Evolutionary conservation across 257 asterid genomes (phyloP), one percentile per base, ranked within the genome.

Genomic region (Rauvolfia tetraphylla): DNA sequence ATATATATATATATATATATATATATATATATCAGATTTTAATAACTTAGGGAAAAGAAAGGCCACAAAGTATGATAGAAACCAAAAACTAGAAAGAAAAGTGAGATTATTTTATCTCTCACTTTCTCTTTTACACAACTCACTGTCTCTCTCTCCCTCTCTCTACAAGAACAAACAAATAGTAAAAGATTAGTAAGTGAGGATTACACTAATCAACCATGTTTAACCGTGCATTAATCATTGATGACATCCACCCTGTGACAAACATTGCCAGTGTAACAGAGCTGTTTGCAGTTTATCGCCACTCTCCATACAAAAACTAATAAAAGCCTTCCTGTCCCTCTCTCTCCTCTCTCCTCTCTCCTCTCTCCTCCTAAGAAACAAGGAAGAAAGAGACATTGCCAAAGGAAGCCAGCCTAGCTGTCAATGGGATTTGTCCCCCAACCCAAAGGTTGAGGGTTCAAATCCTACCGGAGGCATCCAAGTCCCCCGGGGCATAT

Each of bases 241-340:
- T 83, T 86, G 87, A 72, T 67, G 56, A 31, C 44, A 73, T 31
- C 53, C 61, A n/a, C 73, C 85, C 56, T 25, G 72, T 38, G 85
- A 81, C 82, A 81, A 81, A 79, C 67, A 77, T 18, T 79, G 83
- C 78, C 85, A 79, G 84, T 71, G 39, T 56, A 36, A 76, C 75
- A 76, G 69, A 75, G 76, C 68, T 75, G 72, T 71, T 72, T 79
- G 74, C 82, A 79, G 71, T 57, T 66, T 73, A 66, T 61, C 83
- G 78, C 71, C 71, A 41, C n/a, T n/a, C 79, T 34, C 68, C 66
- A 1, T 62, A n/a, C 18, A 14, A 34, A 44, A 23, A 41, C 8
- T 4, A 6, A 6, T 39, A 39, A 2, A 33, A 4, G 36, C 46
- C 29, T 71, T 72, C 78, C 58, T 38, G 11, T 53, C 46, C 56